Percentiles rank a stretch among this genome's conserved stretches.
Conservation (phyloP, 768 basidiomycete species). For the Cyclocybe aegerita region DNA sequence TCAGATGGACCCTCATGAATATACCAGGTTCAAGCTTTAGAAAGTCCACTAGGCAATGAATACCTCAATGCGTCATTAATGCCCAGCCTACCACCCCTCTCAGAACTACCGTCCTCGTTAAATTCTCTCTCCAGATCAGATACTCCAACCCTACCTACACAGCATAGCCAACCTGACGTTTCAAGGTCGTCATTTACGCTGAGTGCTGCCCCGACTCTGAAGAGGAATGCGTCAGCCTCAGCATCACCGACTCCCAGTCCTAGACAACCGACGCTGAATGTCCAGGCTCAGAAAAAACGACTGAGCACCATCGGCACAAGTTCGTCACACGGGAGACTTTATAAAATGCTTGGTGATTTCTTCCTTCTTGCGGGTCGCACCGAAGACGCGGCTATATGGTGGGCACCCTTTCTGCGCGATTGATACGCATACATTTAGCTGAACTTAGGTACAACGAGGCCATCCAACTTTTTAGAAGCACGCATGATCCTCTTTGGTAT, state of each 20-base stretch:
- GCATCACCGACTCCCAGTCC: conserved; percentile 33
- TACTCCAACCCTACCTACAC: conserved; percentile 45
- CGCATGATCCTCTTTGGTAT: conserved; percentile 85
- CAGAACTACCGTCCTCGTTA: conserved; percentile 60
- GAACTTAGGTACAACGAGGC: conserved; percentile 81
- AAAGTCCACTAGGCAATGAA: conserved; percentile 84
- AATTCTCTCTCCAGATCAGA: conserved; percentile 45
- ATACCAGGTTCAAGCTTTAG: conserved; percentile 69
- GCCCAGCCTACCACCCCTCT: conserved; percentile 57
- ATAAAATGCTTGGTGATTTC: conserved; percentile 87
- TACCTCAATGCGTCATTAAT: conserved; percentile 72
- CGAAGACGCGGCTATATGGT: conserved; percentile 83
- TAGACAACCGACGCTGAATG: conserved; percentile 53
- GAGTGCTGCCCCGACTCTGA: conserved; percentile 38
- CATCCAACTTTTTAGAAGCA: conserved; percentile 67
- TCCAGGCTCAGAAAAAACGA: conserved; percentile 57
- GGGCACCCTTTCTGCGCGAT: conserved; percentile 18
- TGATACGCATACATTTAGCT: conserved; percentile 10
- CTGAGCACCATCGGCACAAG: conserved; percentile 61
- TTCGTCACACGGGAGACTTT: conserved; percentile 82
- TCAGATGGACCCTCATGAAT: conserved; percentile 2
- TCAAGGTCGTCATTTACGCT: conserved; percentile 34
- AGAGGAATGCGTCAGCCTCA: conserved; percentile 51
- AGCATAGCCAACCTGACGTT: conserved; percentile 60
- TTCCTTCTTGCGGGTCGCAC: conserved; percentile 86